Base-by-base conservation (phyloP, 345 rosid species). In the Iberis pinnata region DNA sequence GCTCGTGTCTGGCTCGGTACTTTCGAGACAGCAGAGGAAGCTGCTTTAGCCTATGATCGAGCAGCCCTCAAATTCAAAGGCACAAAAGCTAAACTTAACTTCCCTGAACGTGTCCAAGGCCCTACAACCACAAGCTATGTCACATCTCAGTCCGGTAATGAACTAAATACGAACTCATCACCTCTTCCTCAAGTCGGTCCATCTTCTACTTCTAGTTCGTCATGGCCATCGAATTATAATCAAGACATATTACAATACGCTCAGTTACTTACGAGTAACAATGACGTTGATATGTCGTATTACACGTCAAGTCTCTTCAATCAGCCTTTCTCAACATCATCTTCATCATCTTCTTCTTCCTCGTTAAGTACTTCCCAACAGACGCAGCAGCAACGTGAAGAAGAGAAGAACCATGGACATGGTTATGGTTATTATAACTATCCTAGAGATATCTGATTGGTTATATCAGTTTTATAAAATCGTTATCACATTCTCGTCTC, bases 1-100 rank as follows among this genome's bases (percentile, higher is more conserved):
- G 78, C 77, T 6, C 76, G 98, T 49, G 83, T 79, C 3, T 90
- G 98, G 98, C 81, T 90, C 14, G 98, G 96, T 43, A 87, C 98
- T 33, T 90, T 82, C 17, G 81, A 78, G 44, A 84, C 95, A 0
- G 89, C 83, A 2, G 98, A 90, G 56, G 98, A 83, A 19, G 98
- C 98, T 1, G 95, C 96, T 29, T 62, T 80, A 45, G 96, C 98
- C 12, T 88, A 88, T 24, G 97, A 88, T 64, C 78, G 52, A 43
- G 97, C 97, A 3, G 97, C 97, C 29, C 82, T 89, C 10, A 83
- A 79, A 69, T 89, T 89, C 78, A 89, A 86, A 77, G 97, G 97
- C 53, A 83, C 78, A 40, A 89, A 89, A 58, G 97, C 97, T 31
- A 89, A 89, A 61, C 89, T 89, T 9, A 89, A 89, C 65, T 89